Percentiles rank a stretch among this genome's conserved stretches.
These are phyloP conservation scores for Fusarium subglutinans DNA, from an alignment of 2,329 filamentous ascomycete genomes.

Conservation along the genomic window DNA sequence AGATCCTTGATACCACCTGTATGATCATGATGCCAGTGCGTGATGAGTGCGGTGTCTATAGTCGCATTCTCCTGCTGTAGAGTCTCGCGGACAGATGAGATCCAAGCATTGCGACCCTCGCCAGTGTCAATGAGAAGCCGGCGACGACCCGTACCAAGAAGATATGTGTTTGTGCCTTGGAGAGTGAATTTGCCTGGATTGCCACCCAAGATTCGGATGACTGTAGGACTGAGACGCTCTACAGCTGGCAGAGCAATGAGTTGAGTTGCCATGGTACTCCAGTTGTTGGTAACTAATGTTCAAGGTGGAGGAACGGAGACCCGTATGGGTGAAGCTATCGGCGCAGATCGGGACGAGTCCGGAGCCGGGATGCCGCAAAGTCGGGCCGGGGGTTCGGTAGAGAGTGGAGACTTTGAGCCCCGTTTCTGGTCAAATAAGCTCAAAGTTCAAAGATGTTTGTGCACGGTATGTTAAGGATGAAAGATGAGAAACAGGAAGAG, in stretches of 20 bases:
- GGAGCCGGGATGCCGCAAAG: constrained; percentile 18
- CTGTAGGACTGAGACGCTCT: constrained; percentile 78
- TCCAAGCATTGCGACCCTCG: constrained; percentile 81
- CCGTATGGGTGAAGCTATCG: not conserved
- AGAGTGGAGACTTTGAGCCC: constrained; percentile 9
- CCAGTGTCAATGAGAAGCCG: constrained; percentile 92
- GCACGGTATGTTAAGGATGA: not conserved
- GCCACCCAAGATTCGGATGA: constrained; percentile 86
- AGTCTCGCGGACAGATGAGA: constrained; percentile 68
- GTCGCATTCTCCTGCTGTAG: constrained; percentile 74
- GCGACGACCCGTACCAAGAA: constrained; percentile 77
- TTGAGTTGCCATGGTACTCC: constrained; percentile 64
- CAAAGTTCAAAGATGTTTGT: not conserved
- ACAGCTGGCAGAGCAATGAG: constrained; percentile 75
- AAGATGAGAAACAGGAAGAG: not conserved
- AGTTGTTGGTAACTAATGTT: not conserved
- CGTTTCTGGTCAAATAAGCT: not conserved
- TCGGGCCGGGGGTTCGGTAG: constrained; percentile 16
- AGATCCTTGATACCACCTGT: constrained; percentile 79
- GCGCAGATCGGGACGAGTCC: constrained; percentile 20
- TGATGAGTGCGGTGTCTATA: constrained; percentile 77
- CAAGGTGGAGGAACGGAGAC: not conserved
- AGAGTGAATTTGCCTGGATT: constrained; percentile 87
- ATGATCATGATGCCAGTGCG: constrained; percentile 95
- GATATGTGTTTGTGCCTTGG: constrained; percentile 92